Conservation (phyloP, 345 rosid genomes). For the Hibiscus syriacus region DNA sequence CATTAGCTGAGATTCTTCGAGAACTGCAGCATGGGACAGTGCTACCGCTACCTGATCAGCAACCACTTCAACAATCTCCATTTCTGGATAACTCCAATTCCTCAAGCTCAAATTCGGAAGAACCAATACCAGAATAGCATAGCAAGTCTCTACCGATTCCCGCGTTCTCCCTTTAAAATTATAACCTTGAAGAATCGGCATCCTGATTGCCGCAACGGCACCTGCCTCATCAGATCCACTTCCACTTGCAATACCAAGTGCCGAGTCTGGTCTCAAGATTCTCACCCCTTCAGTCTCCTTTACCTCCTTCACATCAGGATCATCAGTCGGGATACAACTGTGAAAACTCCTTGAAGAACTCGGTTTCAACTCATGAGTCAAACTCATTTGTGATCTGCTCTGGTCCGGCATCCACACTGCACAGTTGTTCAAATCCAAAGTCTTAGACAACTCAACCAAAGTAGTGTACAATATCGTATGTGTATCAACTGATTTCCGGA, state of each 20-base stretch:
- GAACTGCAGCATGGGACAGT: slow-evolving; percentile 88
- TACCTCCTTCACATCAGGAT: slow-evolving; percentile 59
- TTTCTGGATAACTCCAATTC: slow-evolving; percentile 57
- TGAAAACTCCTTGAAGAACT: slow-evolving; percentile 28
- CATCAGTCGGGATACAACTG: slow-evolving; percentile 35
- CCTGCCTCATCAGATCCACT: slow-evolving; percentile 53
- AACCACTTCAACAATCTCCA: slow-evolving; percentile 87
- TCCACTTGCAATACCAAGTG: slow-evolving; percentile 57
- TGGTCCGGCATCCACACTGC: slow-evolving; percentile 93
- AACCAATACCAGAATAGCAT: slow-evolving; percentile 79
- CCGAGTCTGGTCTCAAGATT: slow-evolving; percentile 48
- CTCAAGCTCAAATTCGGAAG: slow-evolving; percentile 47
- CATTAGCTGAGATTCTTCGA: slow-evolving; percentile 87
- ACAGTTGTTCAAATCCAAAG: slow-evolving; percentile 77
- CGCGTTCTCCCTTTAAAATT: slow-evolving; percentile 95
- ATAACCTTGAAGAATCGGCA: slow-evolving; percentile 81
- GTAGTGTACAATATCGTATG: slow-evolving; percentile 76
- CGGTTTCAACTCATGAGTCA: slow-evolving; percentile 59
- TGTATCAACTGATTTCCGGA: slow-evolving; percentile 80
- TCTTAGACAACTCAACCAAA: slow-evolving; percentile 81
- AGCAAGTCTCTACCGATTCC: slow-evolving; percentile 46
- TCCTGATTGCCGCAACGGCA: slow-evolving; percentile 75
- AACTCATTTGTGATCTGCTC: slow-evolving; percentile 51
- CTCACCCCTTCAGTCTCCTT: slow-evolving; percentile 53
- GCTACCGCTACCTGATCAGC: slow-evolving; percentile 99